A percentile compares a stretch with the other conserved stretches of the same genome.
Evolutionary conservation across 805 yeast species (phyloP).

Genomic region (Nakazawaea sp.): DNA sequence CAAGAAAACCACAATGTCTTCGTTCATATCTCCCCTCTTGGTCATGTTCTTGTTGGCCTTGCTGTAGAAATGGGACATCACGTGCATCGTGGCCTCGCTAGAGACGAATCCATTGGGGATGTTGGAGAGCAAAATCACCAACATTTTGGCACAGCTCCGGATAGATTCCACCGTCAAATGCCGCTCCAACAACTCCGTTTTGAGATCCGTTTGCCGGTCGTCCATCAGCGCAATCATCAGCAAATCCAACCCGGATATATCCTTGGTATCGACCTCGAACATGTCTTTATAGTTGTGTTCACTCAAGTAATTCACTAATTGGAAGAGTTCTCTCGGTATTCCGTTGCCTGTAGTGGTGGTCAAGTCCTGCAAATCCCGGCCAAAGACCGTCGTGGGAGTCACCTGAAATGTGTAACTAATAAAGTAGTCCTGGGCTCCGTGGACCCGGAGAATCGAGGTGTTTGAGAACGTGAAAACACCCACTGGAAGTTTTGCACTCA

Average conservation of each 20-base stretch:
- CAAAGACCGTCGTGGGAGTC: constrained; percentile 6
- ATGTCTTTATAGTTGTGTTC: constrained; percentile 18
- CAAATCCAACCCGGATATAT: constrained; percentile 12
- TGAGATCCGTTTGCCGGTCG: constrained; percentile 7
- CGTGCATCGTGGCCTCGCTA: constrained; percentile 17
- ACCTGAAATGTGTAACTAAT: constrained; percentile 20
- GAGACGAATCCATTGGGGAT: constrained; percentile 36
- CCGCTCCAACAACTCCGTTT: constrained; percentile 10
- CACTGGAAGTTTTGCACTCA: constrained; percentile 7
- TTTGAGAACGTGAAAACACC: constrained; percentile 15
- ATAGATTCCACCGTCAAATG: constrained; percentile 14
- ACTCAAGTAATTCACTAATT: constrained; percentile 22
- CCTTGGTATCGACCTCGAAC: constrained; percentile 13
- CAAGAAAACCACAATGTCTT: constrained; percentile 23
- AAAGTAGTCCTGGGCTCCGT: constrained; percentile 24
- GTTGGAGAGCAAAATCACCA: constrained; percentile 23
- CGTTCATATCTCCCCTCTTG: constrained; percentile 12
- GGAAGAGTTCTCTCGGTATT: constrained; percentile 25
- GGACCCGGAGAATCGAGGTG: constrained; percentile 21
- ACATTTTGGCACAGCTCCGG: constrained; percentile 20
- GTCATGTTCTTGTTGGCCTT: constrained; percentile 1
- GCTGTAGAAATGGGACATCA: constrained; percentile 14
- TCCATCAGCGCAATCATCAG: constrained; percentile 13
- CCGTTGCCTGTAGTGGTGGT: constrained; percentile 1
- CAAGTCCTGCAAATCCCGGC: constrained; percentile 1